Percentiles rank a stretch among this genome's conserved stretches.
Conservation (phyloP, 1,284 basidiomycete genomes). For the Trametes versicolor region DNA sequence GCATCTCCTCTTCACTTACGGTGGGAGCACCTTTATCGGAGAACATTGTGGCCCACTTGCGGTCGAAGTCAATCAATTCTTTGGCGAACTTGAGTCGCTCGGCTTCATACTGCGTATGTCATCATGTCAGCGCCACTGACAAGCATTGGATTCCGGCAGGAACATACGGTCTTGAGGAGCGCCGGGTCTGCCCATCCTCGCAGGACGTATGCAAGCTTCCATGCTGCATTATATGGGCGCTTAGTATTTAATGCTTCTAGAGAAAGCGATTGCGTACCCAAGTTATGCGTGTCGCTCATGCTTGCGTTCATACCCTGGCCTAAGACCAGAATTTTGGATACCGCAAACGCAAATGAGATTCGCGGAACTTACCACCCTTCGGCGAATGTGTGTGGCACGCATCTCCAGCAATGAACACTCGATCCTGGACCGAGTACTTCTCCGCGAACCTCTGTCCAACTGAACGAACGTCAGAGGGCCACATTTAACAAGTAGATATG, state of each 20-base stretch:
- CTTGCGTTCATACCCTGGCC: conserved; percentile 79
- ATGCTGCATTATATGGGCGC: conserved; percentile 52
- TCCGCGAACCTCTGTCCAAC: conserved; percentile 84
- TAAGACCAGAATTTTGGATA: conserved; percentile 47
- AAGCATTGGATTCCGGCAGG: background rate
- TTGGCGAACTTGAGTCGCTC: conserved; percentile 81
- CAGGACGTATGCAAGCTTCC: conserved; percentile 82
- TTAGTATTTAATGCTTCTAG: background rate
- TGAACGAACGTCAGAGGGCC: conserved; percentile 21
- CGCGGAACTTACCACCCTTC: conserved; percentile 52
- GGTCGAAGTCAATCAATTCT: conserved; percentile 86
- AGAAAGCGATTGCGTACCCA: conserved; percentile 52
- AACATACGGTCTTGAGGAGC: conserved; percentile 74
- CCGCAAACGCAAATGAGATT: no score
- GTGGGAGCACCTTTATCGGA: conserved; percentile 75
- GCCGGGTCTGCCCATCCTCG: conserved; percentile 73
- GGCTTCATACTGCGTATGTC: conserved; percentile 66
- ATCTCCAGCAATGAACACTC: conserved; percentile 86
- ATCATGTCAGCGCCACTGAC: background rate
- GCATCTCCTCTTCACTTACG: conserved; percentile 72
- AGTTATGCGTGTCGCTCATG: conserved; percentile 87
- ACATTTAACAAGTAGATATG: background rate
- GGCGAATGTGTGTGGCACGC: conserved; percentile 89
- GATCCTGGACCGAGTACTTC: conserved; percentile 69
- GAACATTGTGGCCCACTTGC: conserved; percentile 77